These are phyloP conservation scores for Poa annua DNA, from an alignment of 176 grass and related monocot species.

Conservation along the genomic window DNA sequence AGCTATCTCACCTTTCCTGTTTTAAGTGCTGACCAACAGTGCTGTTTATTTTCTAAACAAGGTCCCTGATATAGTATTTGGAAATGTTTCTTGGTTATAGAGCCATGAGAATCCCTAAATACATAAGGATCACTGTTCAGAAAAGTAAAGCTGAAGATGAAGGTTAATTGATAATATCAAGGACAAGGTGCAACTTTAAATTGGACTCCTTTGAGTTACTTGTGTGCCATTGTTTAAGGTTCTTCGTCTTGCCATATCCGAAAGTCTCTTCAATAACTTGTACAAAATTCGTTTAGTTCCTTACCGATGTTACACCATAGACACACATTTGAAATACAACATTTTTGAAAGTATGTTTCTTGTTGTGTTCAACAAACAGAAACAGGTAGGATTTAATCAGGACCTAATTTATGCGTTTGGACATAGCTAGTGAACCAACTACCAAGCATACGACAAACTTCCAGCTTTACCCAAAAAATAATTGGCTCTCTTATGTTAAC, in stretches of 20 bases:
- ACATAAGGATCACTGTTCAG: background rate
- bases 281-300: constrained; percentile 24
- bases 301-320: constrained; percentile 24
- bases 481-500: constrained; percentile 25
- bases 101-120: background rate
- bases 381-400: constrained; percentile 4
- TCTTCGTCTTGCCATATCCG: background rate
- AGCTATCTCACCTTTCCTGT: constrained; percentile 35
- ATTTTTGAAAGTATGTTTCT: constrained; percentile 35
- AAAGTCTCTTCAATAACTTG: constrained; percentile 15
- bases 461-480: constrained; percentile 22
- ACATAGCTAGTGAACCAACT: constrained; percentile 6
- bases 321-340: background rate
- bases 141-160: constrained; percentile 29
- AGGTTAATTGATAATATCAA: constrained; percentile 24
- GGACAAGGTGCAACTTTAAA: constrained; percentile 25
- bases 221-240: background rate
- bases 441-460: constrained; percentile 16
- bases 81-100: constrained; percentile 23
- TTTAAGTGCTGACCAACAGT: constrained; percentile 13
- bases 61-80: background rate
- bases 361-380: constrained; percentile 13
- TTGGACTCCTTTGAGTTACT: constrained; percentile 27
- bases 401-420: background rate
- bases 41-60: constrained; percentile 33